Evolutionary conservation across 768 basidiomycete genomes (phyloP), one percentile per base, ranked within the genome.

Genomic region (Mycena kentingensis): DNA sequence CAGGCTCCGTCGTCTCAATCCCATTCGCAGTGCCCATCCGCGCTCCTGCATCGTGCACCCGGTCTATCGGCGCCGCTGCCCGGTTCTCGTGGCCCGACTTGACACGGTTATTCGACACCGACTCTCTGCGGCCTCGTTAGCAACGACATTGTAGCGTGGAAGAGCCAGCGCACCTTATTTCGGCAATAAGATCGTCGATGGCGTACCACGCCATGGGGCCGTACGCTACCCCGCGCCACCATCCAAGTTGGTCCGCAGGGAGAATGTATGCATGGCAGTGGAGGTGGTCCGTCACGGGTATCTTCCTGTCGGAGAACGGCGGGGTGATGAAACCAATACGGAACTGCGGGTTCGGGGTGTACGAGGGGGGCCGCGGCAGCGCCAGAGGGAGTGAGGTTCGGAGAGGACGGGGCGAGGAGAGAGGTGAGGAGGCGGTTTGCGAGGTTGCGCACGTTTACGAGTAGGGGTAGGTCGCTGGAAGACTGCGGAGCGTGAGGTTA

Each of bases 61-160:
- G 69, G 68, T 90, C 87, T 54, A 92, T 91, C 34, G 89, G 88
- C 8, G 85, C 83, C 44, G 63, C 62, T 3, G 58, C 58, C 22
- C 87, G 80, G 52, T 80, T 78, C 47, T 76, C 70, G 58, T 88
- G 81, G 19, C 88, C 88, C 6, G 89, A 90, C 65, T 90, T 90
- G 65, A 93, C 72, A 35, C 90, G 84, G 69, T 93, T 92, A 64
- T 92, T 93, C 13, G 88, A 84, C 3, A 85, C 83, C 18, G 83
- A 80, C 69, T 93, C 90, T 42, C 90, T 92, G 70, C n/a, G 15
- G 21, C 39, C 35, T 34, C 2, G 36, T 38, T 1, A 56, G 45
- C 55, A 46, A 43, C n/a, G 42, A 32, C 49, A 28, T 8, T 49
- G 39, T 34, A 43, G 38, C 43, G 25, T 49, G 28, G 52, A 49